These are phyloP conservation scores for Penicillium sp. DNA, from an alignment of 2,329 filamentous ascomycete species.

Conservation along the genomic window DNA sequence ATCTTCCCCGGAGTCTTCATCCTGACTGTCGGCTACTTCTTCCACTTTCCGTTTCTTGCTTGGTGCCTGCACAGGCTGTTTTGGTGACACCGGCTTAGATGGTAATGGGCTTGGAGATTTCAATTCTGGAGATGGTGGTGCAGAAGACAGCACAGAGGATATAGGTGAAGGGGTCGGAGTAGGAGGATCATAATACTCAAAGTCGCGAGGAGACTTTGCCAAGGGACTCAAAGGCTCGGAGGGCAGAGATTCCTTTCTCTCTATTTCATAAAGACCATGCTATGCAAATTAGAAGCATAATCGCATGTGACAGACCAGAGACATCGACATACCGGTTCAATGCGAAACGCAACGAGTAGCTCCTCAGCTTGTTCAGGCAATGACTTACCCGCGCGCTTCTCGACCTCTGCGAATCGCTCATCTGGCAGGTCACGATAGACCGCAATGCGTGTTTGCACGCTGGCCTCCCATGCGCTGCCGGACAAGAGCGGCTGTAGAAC, in stretches of 20 bases:
- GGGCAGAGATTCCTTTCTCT: not conserved
- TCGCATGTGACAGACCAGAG: not conserved
- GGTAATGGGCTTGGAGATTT: not conserved
- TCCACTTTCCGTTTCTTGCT: constrained; percentile 44
- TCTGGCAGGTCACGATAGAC: constrained; percentile 73
- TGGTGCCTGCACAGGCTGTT: constrained; percentile 10
- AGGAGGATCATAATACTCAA: constrained; percentile 10
- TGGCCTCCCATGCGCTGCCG: constrained; percentile 75
- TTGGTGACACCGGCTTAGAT: not conserved
- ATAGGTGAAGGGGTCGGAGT: constrained; percentile 6
- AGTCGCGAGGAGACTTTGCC: constrained; percentile 1
- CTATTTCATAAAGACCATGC: constrained; percentile 15
- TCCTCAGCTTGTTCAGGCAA: constrained; percentile 24
- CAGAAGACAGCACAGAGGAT: constrained; percentile 6
- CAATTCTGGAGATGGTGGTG: not conserved
- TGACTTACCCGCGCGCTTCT: constrained; percentile 61
- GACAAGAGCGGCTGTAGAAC: constrained; percentile 73
- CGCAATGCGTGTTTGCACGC: constrained; percentile 68
- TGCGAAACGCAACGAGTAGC: constrained; percentile 41
- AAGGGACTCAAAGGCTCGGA: not conserved
- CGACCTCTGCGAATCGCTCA: constrained; percentile 58
- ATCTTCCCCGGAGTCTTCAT: constrained; percentile 39
- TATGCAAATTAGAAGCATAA: constrained; percentile 1
- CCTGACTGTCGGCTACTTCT: constrained; percentile 47
- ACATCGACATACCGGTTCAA: constrained; percentile 34